These are phyloP conservation scores for Grosmannia clavigera DNA, from an alignment of 2,329 filamentous ascomycete species.

Conservation along the genomic window DNA sequence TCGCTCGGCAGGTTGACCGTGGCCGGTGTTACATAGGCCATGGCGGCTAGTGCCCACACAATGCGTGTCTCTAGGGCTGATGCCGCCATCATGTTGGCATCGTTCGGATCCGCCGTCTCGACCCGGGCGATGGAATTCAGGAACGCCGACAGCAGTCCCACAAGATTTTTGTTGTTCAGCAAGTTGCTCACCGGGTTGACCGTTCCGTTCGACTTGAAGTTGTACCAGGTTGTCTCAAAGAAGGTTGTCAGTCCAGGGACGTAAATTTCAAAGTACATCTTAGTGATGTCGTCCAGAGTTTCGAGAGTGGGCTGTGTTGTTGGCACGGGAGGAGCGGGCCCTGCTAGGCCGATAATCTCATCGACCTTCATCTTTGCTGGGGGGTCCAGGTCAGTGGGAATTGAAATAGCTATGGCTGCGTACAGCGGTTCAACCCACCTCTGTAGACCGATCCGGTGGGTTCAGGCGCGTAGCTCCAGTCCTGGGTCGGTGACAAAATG, in stretches of 20 bases:
- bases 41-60: slow-evolving; percentile 46
- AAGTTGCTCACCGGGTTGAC: slow-evolving; percentile 31
- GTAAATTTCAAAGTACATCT: slow-evolving; percentile 65
- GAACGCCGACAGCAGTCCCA: slow-evolving; percentile 55
- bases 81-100: slow-evolving; percentile 37
- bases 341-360: slow-evolving; percentile 54
- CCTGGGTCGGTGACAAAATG: background rate
- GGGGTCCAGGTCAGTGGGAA: background rate
- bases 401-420: background rate
- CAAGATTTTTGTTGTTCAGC: slow-evolving; percentile 40
- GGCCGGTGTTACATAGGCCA: slow-evolving; percentile 29
- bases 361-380: slow-evolving; percentile 51
- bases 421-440: background rate
- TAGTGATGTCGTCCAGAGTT: slow-evolving; percentile 52
- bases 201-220: slow-evolving; percentile 29
- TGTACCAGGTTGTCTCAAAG: slow-evolving; percentile 78
- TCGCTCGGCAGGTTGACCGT: slow-evolving; percentile 22
- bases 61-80: slow-evolving; percentile 43
- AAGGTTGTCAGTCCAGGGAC: slow-evolving; percentile 59
- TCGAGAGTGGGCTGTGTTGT: slow-evolving; percentile 38
- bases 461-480: background rate
- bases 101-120: slow-evolving; percentile 29
- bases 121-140: slow-evolving; percentile 41
- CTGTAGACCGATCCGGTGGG: background rate
- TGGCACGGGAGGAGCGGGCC: slow-evolving; percentile 44